Evolutionary conservation across 139 green algal genomes (phyloP).

Genomic region (Volvox reticuliferus): DNA sequence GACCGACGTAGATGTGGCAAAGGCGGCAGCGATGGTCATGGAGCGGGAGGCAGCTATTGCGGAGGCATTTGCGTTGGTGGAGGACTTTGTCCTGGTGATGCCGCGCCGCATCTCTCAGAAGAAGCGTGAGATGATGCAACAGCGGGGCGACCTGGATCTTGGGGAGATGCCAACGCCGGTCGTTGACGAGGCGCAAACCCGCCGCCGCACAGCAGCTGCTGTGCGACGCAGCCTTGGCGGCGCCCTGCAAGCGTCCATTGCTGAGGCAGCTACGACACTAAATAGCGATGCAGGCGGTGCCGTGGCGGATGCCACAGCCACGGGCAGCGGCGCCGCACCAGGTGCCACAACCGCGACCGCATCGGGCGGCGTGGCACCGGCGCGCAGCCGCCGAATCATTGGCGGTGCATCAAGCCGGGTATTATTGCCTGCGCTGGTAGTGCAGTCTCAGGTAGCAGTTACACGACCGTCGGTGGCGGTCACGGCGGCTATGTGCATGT

Average conservation of each 20-base stretch:
- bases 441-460: not conserved
- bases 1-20: not conserved
- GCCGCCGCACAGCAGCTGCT: not conserved
- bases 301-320: not conserved
- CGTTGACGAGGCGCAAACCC: not conserved
- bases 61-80: not conserved
- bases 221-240: slow-evolving; percentile 16
- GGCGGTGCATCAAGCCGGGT: not conserved
- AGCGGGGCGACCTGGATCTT: slow-evolving; percentile 3
- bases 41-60: not conserved
- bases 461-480: not conserved
- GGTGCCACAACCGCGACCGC: not conserved
- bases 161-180: not conserved
- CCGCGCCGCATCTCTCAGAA: slow-evolving; percentile 10
- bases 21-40: not conserved
- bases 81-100: slow-evolving; percentile 44
- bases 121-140: slow-evolving; percentile 12
- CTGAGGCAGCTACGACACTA: not conserved
- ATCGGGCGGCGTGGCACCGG: not conserved
- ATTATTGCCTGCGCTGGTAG: too few relatives aligned
- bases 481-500: slow-evolving; percentile 13
- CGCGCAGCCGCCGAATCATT: not conserved
- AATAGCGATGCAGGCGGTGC: not conserved
- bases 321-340: not conserved
- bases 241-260: not conserved